These are phyloP conservation scores for Globisporangium splendens DNA, from an alignment of 352 stramenopile species.

Conservation along the genomic window DNA sequence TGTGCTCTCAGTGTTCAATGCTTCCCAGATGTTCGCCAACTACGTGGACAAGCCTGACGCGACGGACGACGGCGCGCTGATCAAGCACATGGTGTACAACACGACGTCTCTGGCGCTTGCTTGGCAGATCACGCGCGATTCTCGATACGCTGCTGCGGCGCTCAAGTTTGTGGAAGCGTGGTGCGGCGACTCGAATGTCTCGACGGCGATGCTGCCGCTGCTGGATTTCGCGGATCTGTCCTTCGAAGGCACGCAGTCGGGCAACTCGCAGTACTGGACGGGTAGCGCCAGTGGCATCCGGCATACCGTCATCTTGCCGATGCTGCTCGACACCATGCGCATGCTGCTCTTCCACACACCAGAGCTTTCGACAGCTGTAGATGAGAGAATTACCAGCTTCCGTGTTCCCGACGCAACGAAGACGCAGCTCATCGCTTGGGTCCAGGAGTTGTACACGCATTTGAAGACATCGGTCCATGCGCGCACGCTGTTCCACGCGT, in stretches of 20 bases:
- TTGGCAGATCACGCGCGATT: constrained; percentile 30
- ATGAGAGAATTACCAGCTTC: background rate
- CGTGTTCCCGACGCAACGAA: constrained; percentile 1
- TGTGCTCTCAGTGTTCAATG: background rate
- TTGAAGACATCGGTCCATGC: constrained; percentile 20
- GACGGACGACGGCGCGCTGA: constrained; percentile 18
- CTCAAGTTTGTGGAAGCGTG: constrained; percentile 24
- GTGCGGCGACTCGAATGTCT: constrained; percentile 23
- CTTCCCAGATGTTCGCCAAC: constrained; percentile 27
- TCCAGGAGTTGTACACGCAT: constrained; percentile 19
- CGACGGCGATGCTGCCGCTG: constrained; percentile 22
- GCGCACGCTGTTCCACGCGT: constrained; percentile 22
- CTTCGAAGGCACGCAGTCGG: constrained; percentile 23
- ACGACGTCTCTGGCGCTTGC: constrained; percentile 37
- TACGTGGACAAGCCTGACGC: constrained; percentile 21
- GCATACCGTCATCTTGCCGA: constrained; percentile 26
- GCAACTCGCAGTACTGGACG: constrained; percentile 8
- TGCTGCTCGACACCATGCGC: constrained; percentile 35
- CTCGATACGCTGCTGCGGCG: constrained; percentile 28
- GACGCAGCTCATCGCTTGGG: constrained; percentile 21
- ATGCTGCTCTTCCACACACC: constrained; percentile 21
- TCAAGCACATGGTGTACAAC: constrained; percentile 50
- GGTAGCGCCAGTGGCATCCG: constrained; percentile 24
- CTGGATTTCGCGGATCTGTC: constrained; percentile 36
- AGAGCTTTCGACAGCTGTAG: background rate